phyloP scores from a whole-genome alignment of 1,284 basidiomycete species.

The Gymnopus androsaceus region DNA sequence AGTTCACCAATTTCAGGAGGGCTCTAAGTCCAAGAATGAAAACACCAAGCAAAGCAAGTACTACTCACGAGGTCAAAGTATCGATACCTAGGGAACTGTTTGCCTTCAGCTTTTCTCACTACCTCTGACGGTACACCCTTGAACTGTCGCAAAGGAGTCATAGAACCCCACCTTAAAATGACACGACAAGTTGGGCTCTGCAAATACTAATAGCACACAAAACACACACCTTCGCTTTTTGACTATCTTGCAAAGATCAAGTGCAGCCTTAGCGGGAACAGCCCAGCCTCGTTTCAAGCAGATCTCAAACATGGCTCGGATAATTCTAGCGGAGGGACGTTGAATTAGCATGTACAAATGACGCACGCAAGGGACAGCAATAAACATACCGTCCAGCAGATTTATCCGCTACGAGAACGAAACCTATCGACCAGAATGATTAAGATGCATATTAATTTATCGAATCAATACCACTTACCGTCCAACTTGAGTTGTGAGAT shows the following conservation, averaged over 20 bases:
- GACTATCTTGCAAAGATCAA: constrained; percentile 98
- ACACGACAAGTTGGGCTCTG: no score
- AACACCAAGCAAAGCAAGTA: no score
- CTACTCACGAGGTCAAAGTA: constrained; percentile 95
- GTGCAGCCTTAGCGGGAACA: constrained; percentile 84
- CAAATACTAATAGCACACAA: no score
- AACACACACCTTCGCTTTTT: constrained; percentile 85
- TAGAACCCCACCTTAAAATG: constrained; percentile 98
- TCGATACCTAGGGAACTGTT: constrained; percentile 98
- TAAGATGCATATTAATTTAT: no score
- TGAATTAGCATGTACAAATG: constrained; percentile 95
- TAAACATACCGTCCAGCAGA: no score
- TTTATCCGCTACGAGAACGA: constrained; percentile 98
- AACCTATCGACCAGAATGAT: constrained; percentile 48
- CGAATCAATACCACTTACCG: no score
- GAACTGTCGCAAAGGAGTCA: constrained; percentile 97
- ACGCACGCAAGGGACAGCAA: no score
- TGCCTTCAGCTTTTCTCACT: constrained; percentile 91
- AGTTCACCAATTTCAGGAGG: constrained; percentile 92
- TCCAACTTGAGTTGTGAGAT: constrained; percentile 95
- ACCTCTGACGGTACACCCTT: constrained; percentile 87
- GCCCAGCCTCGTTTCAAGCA: constrained; percentile 99
- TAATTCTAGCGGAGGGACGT: constrained; percentile 89
- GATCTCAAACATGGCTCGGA: constrained; percentile 98
- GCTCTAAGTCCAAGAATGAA: no score